Evolutionary conservation across 2,329 filamentous ascomycete species (phyloP).

Genomic region (Emydomyces testavorans): DNA sequence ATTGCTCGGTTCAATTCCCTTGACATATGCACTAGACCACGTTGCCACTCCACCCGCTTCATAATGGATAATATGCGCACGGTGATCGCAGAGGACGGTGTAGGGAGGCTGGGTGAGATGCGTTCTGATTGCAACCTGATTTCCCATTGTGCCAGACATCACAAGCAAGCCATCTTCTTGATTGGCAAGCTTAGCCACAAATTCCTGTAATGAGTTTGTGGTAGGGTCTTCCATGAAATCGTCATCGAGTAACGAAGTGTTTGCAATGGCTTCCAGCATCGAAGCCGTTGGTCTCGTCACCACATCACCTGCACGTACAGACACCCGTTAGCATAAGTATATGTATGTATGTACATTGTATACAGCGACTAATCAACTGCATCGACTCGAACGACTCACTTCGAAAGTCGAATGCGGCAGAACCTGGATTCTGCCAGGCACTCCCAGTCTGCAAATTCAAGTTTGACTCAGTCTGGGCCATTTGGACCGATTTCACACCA

Average conservation of each 20-base stretch:
- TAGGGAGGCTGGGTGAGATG: conserved; percentile 72
- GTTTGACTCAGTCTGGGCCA: not conserved
- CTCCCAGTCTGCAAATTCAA: not conserved
- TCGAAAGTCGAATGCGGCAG: conserved; percentile 15
- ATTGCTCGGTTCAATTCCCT: conserved; percentile 57
- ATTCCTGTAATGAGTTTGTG: conserved; percentile 62
- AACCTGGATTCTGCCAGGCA: conserved; percentile 11
- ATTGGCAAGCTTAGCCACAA: conserved; percentile 59
- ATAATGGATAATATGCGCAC: conserved; percentile 61
- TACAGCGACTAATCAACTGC: not conserved
- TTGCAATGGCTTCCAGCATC: conserved; percentile 70
- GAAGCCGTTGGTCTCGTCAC: conserved; percentile 64
- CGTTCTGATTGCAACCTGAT: conserved; percentile 70
- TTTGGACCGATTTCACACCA: not conserved
- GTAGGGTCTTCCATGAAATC: conserved; percentile 70
- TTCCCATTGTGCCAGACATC: conserved; percentile 86
- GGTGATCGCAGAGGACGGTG: conserved; percentile 64
- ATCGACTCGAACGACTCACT: conserved; percentile 10
- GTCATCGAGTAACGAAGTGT: conserved; percentile 69
- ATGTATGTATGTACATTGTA: not conserved
- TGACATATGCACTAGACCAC: conserved; percentile 59
- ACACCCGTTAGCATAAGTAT: not conserved
- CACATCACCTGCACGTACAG: conserved; percentile 56
- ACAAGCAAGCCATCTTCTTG: conserved; percentile 72
- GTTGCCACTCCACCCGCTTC: conserved; percentile 58